Base-by-base conservation (phyloP, 371 early-diverging fungal genomes). In the Zancudomyces culisetae region DNA sequence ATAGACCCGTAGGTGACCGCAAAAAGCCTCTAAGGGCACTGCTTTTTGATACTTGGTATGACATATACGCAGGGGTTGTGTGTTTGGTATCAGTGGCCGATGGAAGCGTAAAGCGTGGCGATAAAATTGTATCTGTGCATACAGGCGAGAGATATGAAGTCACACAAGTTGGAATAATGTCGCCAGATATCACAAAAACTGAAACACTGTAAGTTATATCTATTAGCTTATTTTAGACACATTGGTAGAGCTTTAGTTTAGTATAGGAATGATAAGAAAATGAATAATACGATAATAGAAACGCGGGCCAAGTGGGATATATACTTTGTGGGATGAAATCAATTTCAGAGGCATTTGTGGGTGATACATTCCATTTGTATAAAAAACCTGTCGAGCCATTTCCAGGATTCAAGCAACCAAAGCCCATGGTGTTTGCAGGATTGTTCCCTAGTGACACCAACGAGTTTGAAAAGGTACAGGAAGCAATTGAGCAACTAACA, bases 271-370 rank as follows among this genome's bases (percentile, higher is more conserved):
- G n/a, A n/a, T n/a, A n/a, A n/a, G n/a, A n/a, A n/a, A n/a, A n/a
- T n/a, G n/a, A n/a, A n/a, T n/a, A n/a, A 20, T 28, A 40, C 13
- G 52, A 79, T 21, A 28, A 21, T 21, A 49, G 49, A 49, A 28
- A 80, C 47, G 86, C 90, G 20, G 98, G 98, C 0, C 98, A 97
- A 64, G 97, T 97, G 23, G 98, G 98, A 1, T 97, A 91, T 62
- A 70, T 90, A 29, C 70, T 83, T 13, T 78, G 90, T 62, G 83
- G 83, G 52, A 93, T 97, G 90, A 94, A 93, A 60, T 76, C 80
- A 1, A 77, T 88, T 1, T 73, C 81, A 28, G 98, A 97, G 61
- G 91, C 95, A 2, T 75, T 79, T 58, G 82, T 97, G n/a, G 98
- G 98, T 27, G 98, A 97, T 60, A 95, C 98, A 1, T 90, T 95